A percentile compares a stretch with the other conserved stretches of the same genome.
Evolutionary conservation across 768 basidiomycete species (phyloP).

Genomic region (Boletus rubescentipes): DNA sequence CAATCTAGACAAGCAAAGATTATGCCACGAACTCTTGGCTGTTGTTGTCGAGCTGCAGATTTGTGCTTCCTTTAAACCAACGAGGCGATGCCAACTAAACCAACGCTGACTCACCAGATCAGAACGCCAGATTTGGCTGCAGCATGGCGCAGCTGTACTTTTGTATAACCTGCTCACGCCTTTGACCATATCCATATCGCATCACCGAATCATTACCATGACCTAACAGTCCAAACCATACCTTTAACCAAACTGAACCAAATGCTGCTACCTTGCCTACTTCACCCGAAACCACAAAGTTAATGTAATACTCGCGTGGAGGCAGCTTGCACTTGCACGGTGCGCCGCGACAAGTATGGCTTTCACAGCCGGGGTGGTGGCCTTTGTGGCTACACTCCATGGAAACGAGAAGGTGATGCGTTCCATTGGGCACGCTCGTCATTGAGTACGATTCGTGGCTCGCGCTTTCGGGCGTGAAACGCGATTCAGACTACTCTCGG

Average conservation of each 20-base stretch:
- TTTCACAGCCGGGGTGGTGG: neutral
- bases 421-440: neutral
- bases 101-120: too few relatives aligned
- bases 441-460: conserved; percentile 28
- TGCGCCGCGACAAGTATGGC: neutral
- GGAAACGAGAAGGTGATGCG: conserved; percentile 20
- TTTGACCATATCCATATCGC: too few relatives aligned
- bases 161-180: too few relatives aligned
- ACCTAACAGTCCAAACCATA: too few relatives aligned
- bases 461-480: conserved; percentile 20
- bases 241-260: neutral
- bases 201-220: too few relatives aligned
- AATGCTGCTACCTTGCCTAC: neutral
- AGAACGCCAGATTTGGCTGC: too few relatives aligned
- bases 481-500: conserved; percentile 27
- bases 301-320: neutral
- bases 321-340: neutral
- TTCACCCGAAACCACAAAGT: neutral
- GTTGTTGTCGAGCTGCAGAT: neutral
- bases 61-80: neutral
- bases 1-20: neutral
- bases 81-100: too few relatives aligned
- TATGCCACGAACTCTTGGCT: neutral
- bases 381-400: neutral
- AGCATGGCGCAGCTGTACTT: too few relatives aligned